Evolutionary conservation across 2,329 filamentous ascomycete genomes (phyloP).

Genomic region (Gyromitra esculenta): DNA sequence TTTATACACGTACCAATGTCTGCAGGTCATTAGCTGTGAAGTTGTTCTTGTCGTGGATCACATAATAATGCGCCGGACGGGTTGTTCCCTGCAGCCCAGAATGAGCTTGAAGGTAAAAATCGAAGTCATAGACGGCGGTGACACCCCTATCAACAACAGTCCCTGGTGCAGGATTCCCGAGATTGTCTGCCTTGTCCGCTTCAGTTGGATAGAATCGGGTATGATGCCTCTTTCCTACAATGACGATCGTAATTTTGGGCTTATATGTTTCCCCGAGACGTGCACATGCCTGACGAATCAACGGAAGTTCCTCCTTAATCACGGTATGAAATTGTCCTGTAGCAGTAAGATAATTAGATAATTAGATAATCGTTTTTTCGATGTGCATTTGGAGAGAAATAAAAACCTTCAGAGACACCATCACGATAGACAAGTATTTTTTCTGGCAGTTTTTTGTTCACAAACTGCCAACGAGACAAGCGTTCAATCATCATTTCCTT

Average conservation of each 20-base stretch:
- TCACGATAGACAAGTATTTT: conserved; percentile 89
- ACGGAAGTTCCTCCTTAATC: conserved; percentile 73
- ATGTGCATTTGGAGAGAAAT: neutral
- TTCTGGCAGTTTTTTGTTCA: conserved; percentile 70
- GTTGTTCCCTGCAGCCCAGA: conserved; percentile 83
- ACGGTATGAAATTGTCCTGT: conserved; percentile 76
- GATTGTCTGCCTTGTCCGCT: conserved; percentile 63
- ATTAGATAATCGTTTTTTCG: neutral
- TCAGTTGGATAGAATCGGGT: conserved; percentile 84
- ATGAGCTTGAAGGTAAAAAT: conserved; percentile 88
- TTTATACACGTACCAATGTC: conserved; percentile 50
- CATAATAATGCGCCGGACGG: conserved; percentile 83
- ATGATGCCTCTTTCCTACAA: conserved; percentile 90
- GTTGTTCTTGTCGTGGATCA: conserved; percentile 61
- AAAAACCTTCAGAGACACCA: conserved; percentile 77
- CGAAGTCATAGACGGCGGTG: conserved; percentile 78
- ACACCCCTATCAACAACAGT: conserved; percentile 88
- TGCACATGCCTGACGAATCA: conserved; percentile 68
- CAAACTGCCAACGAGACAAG: conserved; percentile 71
- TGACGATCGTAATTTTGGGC: conserved; percentile 76
- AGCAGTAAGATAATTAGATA: conserved; percentile 14
- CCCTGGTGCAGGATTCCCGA: conserved; percentile 74
- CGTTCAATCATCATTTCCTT: conserved; percentile 66
- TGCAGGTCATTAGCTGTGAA: conserved; percentile 55
- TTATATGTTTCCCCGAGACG: conserved; percentile 62